These are phyloP conservation scores for Phytophthora constricta DNA, from an alignment of 352 stramenopile genomes.

Conservation along the genomic window DNA sequence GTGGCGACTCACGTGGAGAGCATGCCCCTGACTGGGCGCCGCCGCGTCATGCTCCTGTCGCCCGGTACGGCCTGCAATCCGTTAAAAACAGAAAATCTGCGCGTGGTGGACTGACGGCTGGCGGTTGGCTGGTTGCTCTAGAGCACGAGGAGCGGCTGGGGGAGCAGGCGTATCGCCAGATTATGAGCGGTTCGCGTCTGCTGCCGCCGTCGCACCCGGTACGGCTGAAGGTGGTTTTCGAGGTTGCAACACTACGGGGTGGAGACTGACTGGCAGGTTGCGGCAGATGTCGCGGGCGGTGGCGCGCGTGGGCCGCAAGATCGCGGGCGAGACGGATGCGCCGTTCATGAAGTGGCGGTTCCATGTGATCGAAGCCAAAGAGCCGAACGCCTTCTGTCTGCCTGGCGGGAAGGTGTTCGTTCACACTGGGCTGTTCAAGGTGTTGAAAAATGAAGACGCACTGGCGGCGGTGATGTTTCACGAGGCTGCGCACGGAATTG, in stretches of 20 bases:
- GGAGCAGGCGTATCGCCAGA: conserved; percentile 56
- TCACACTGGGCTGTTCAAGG: conserved; percentile 74
- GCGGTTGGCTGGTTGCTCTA: too few species aligned
- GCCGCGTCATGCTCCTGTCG: conserved; percentile 72
- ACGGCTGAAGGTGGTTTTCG: too few species aligned
- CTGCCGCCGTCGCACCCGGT: conserved; percentile 60
- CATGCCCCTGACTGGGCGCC: conserved; percentile 61
- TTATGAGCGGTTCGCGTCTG: conserved; percentile 48
- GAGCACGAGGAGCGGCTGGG: conserved; percentile 58
- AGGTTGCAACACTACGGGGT: neutral
- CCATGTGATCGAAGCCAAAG: conserved; percentile 66
- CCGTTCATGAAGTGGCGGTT: conserved; percentile 77
- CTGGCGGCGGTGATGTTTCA: conserved; percentile 77
- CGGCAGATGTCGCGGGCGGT: conserved; percentile 65
- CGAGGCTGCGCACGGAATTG: conserved; percentile 71
- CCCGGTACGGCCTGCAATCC: conserved; percentile 25
- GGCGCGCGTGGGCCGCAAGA: conserved; percentile 59
- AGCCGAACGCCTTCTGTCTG: conserved; percentile 80
- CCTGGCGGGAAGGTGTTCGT: conserved; percentile 81
- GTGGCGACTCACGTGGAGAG: conserved; percentile 62
- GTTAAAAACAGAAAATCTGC: neutral
- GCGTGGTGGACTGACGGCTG: neutral
- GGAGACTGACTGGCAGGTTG: neutral
- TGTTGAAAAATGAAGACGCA: conserved; percentile 64
- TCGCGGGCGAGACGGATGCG: conserved; percentile 48